Evolutionary conservation across 768 basidiomycete species (phyloP), one percentile per base, ranked within the genome.

Genomic region (Serendipita indica): DNA sequence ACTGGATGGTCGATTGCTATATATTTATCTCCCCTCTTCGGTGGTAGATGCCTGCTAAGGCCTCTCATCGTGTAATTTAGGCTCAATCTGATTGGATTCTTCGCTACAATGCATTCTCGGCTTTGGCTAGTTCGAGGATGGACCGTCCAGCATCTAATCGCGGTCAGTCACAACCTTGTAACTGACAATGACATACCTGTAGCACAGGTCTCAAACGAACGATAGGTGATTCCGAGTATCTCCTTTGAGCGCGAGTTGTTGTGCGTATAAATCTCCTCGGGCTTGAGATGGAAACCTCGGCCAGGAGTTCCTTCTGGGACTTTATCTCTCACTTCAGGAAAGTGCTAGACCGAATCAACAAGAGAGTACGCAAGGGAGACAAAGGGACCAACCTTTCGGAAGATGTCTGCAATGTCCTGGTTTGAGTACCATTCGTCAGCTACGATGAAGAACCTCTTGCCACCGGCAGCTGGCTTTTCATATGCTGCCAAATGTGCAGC

Each of bases 321-420:
- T 28, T 27, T 10, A 25, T 33, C 45, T 10, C 20, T 25, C 20
- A 54, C n/a, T 6, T 52, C 46, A n/a, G 43, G 45, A 34, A 52
- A 60, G 59, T 60, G 27, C 49, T 54, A 6, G 16, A 22, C 22
- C 30, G 7, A n/a, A 27, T 7, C 30, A n/a, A 54, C 20, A 25
- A 30, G 16, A 7, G 49, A 32, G 16, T 18, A 10, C 6, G 22
- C 30, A 18, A 10, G 20, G 49, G 16, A 28, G n/a, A 18, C 16
- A 22, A 10, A 7, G 49, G 16, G 10, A 22, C 49, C 30, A 7
- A 32, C 49, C 43, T 60, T 54, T 18, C 46, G 43, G 46, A 60
- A 35, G 12, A 54, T 37, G 33, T 60, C 59, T 6, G 58, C 58
- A 27, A 59, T 59, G 22, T 59, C 58, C 30, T 59, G 58, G 28